Evolutionary conservation across 2,329 filamentous ascomycete species (phyloP).

Genomic region (Colletotrichum musicola): DNA sequence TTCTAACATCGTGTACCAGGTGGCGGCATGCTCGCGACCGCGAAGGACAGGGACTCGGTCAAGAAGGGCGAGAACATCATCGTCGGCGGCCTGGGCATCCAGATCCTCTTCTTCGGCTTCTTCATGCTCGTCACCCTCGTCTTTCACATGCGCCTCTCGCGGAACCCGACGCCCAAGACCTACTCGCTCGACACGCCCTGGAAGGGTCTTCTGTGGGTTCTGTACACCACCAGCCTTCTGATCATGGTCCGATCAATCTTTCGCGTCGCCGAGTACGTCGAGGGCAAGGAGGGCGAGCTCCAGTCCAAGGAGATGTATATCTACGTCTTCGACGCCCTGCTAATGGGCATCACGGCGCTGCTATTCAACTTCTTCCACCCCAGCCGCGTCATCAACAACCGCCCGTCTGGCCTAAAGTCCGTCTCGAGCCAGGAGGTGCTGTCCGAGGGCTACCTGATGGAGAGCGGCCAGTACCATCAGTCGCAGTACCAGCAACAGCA

Average conservation of each 20-base stretch:
- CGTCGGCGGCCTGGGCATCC: slow-evolving; percentile 64
- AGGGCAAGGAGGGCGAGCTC: slow-evolving; percentile 50
- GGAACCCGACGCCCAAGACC: slow-evolving; percentile 36
- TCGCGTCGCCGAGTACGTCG: slow-evolving; percentile 57
- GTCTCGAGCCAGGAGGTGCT: slow-evolving; percentile 26
- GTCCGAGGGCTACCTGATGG: slow-evolving; percentile 27
- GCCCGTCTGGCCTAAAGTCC: slow-evolving; percentile 6
- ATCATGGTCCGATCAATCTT: slow-evolving; percentile 58
- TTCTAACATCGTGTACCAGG: slow-evolving; percentile 2
- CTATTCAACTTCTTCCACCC: slow-evolving; percentile 42
- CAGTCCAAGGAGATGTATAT: slow-evolving; percentile 51
- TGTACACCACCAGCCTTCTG: slow-evolving; percentile 46
- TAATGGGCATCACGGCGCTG: slow-evolving; percentile 47
- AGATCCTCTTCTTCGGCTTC: slow-evolving; percentile 67
- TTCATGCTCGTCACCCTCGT: slow-evolving; percentile 62
- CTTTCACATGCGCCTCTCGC: slow-evolving; percentile 56
- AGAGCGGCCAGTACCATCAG: slow-evolving; percentile 27
- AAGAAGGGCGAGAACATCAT: slow-evolving; percentile 60
- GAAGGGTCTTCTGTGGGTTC: slow-evolving; percentile 46
- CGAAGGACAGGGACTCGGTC: slow-evolving; percentile 38
- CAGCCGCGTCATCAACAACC: slow-evolving; percentile 29
- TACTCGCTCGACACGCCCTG: slow-evolving; percentile 44
- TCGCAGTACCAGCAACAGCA: slow-evolving; percentile 4
- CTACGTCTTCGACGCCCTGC: slow-evolving; percentile 54
- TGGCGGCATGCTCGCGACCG: slow-evolving; percentile 41